Percentiles rank a stretch among this genome's conserved stretches.
These are phyloP conservation scores for Cadophora sp. DNA, from an alignment of 2,329 filamentous ascomycete genomes.

Conservation along the genomic window DNA sequence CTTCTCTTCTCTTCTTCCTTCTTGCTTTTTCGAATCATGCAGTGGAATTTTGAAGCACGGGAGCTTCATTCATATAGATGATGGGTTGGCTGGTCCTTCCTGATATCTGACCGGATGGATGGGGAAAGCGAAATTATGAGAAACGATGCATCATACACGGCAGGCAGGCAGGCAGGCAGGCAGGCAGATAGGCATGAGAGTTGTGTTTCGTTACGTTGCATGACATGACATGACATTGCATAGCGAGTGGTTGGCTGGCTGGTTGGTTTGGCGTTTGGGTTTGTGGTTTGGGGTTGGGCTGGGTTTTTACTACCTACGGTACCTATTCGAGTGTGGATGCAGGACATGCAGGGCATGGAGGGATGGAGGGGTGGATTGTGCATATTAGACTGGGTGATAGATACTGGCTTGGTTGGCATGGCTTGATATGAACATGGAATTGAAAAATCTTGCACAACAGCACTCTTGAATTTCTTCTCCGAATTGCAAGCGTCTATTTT, in stretches of 20 bases:
- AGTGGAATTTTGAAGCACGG: not conserved
- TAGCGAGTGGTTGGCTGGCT: constrained; percentile 11
- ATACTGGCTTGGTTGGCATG: too few relatives aligned
- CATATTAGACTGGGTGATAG: not conserved
- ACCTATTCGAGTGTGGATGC: not conserved
- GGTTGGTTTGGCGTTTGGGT: not conserved
- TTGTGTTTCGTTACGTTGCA: not conserved
- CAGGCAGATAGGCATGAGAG: not conserved
- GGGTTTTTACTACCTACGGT: not conserved
- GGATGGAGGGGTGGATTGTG: constrained; percentile 1
- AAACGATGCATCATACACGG: not conserved
- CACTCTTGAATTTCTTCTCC: too few relatives aligned
- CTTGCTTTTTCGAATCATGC: too few relatives aligned
- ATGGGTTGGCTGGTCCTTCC: not conserved
- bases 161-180: not conserved
- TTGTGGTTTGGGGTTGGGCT: not conserved
- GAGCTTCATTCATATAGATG: not conserved
- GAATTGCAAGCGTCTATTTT: too few relatives aligned
- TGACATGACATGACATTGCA: not conserved
- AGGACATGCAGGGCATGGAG: not conserved
- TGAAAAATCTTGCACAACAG: too few relatives aligned
- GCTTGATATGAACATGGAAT: too few relatives aligned
- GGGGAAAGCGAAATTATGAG: not conserved
- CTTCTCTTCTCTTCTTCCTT: too few relatives aligned
- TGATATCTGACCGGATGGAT: not conserved